Base-by-base conservation (phyloP, 331 rosid species). In the Rhamnella rubrinervis region DNA sequence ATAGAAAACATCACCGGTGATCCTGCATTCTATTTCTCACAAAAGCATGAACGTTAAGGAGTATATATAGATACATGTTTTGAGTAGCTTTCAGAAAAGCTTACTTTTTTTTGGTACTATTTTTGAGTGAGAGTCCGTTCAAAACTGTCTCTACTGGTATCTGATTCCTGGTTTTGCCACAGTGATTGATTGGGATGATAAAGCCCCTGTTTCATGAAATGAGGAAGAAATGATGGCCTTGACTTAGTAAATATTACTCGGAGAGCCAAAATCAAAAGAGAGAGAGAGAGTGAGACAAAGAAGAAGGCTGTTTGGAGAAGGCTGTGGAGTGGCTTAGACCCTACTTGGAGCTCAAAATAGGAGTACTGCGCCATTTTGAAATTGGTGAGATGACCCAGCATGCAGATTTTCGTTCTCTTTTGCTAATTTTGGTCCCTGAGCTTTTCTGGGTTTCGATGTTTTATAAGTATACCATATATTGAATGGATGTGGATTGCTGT, bases 311-410 rank as follows among this genome's bases (percentile, higher is more conserved):
- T 67, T 51, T 79, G 47, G 68, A 58, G 18, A 59, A 66, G 70
- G 65, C 37, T 13, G 71, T 82, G 58, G 92, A 92, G 63, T 81
- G 77, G 75, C 79, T 92, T 71, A 78, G 97, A 57, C 83, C 93
- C 74, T 92, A 55, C 84, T 84, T 28, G 61, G 68, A 78, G 74
- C 85, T 25, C 84, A 70, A 17, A 67, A 63, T 92, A 96, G 97
- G 93, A 92, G 66, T 92, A 81, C 14, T 67, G 74, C 20, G 95
- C 86, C 71, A 76, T 86, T 71, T 92, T 93, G 98, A 92, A 79
- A 82, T 79, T 81, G 44, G 90, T 23, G 96, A 12, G 84, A 86
- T 79, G 96, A 92, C 53, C 92, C 93, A 26, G 69, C 21, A 5
- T 46, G 46, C 40, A 40, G 20, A 49, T 59, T 65, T 61, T 17